Conservation (phyloP, 768 basidiomycete species). For the Pleurotus giganteus region DNA sequence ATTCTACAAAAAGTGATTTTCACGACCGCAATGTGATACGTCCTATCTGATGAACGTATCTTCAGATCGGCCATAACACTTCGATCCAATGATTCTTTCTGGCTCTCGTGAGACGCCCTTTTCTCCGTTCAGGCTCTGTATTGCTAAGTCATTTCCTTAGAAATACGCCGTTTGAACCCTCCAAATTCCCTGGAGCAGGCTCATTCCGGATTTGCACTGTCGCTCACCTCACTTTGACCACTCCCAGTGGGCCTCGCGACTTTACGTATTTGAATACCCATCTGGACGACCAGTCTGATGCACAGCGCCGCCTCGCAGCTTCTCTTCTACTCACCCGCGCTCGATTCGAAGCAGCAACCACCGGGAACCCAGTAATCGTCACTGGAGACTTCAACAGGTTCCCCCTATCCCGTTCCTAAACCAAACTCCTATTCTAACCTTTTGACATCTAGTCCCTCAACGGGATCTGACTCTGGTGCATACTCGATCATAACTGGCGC, state of each 20-base stretch:
- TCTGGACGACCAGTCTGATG: constrained; percentile 53
- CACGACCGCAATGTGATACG: neutral
- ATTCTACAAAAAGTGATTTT: constrained; percentile 49
- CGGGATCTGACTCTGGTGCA: constrained; percentile 44
- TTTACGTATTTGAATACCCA: constrained; percentile 52
- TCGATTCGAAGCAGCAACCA: constrained; percentile 42
- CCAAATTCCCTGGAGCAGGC: constrained; percentile 50
- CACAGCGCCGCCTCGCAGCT: constrained; percentile 47
- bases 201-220: constrained; percentile 48
- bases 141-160: constrained; percentile 20
- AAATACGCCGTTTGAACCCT: constrained; percentile 45
- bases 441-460: constrained; percentile 31
- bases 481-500: constrained; percentile 49
- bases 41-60: neutral
- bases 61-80: constrained; percentile 33
- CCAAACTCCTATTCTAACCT: neutral
- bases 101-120: constrained; percentile 44
- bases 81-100: constrained; percentile 46
- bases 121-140: neutral
- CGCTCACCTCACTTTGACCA: constrained; percentile 31
- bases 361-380: constrained; percentile 41
- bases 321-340: constrained; percentile 50
- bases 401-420: neutral
- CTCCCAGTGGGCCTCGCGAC: constrained; percentile 14
- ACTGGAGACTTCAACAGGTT: constrained; percentile 55